A percentile compares a stretch with the other conserved stretches of the same genome.
These are phyloP conservation scores for Neobulgaria alba DNA, from an alignment of 2,329 filamentous ascomycete species.

Conservation along the genomic window DNA sequence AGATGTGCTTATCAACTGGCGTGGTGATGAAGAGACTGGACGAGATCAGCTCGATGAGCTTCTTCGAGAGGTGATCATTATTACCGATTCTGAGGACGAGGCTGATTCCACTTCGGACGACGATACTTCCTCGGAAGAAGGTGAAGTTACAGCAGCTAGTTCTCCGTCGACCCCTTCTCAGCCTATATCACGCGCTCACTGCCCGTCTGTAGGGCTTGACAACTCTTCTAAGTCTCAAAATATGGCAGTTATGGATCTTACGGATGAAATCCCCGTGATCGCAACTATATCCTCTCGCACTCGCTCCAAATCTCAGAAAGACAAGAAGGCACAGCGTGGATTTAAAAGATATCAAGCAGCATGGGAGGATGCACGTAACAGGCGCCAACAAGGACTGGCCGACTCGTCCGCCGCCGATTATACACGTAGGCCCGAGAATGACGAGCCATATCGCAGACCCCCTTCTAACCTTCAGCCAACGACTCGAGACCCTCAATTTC, in stretches of 20 bases:
- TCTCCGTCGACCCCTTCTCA: conserved; percentile 11
- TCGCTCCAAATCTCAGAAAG: conserved; percentile 11
- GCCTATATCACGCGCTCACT: conserved; percentile 10
- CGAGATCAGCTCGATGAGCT: conserved; percentile 61
- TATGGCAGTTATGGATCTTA: background rate
- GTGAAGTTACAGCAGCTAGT: conserved; percentile 18
- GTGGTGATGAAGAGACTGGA: conserved; percentile 60
- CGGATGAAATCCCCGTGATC: background rate
- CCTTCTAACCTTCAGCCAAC: too few relatives aligned
- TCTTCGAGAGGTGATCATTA: conserved; percentile 56
- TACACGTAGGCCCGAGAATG: too few relatives aligned
- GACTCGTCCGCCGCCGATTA: too few relatives aligned
- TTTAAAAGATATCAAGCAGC: conserved; percentile 29
- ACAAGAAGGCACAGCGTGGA: conserved; percentile 23
- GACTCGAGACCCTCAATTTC: too few relatives aligned
- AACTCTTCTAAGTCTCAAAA: background rate
- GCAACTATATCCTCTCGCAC: conserved; percentile 16
- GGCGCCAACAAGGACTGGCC: conserved; percentile 17
- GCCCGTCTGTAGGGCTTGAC: conserved; percentile 3
- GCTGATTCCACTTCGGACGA: conserved; percentile 16
- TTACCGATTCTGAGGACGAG: conserved; percentile 33
- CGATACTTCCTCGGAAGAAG: conserved; percentile 16
- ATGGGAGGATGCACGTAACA: conserved; percentile 27
- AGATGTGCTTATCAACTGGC: conserved; percentile 62
- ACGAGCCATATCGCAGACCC: too few relatives aligned